Base-by-base conservation (phyloP, 2,329 filamentous ascomycete genomes). In the Thermochaetoides dissita region DNA sequence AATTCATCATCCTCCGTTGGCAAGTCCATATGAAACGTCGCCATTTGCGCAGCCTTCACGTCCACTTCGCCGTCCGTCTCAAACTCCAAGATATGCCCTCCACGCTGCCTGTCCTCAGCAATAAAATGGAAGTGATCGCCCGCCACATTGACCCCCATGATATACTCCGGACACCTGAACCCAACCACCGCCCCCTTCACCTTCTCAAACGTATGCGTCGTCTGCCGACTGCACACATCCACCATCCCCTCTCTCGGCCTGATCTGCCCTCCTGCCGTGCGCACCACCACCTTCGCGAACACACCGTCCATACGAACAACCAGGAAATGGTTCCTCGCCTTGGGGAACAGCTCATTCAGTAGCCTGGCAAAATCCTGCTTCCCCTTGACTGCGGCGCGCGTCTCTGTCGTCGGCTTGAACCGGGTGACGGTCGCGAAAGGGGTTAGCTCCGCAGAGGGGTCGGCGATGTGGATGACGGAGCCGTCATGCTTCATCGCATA, bases 401-500 rank as follows among this genome's bases (percentile, higher is more conserved):
- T 45, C 2, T 33, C 42, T 4, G 39, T 34, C 6, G 52, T 53
- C n/a, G 59, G 51, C 34, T 42, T 39, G 42, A 62, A 59, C 6
- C 49, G 52, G 8, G 58, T 61, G 34, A 60, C 49, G 42, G 55
- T 56, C 34, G 58, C 59, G 39, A 61, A 62, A 8, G 59, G 59
- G 1, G 57, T 53, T 42, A 60, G 48, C 37, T 48, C 53, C 1
- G 47, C 43, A 9, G 43, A 41, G 10, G 53, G 45, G 29, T 51
- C 37, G 34, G 52, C 45, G 43, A 60, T 43, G 32, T 49, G 41
- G 1, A 45, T 42, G 7, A 59, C 51, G 17, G 54, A 51, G 3
- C 57, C 58, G 44, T 62, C 59, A 5, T 53, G 52, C 38, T 59
- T 59, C 58, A 62, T 62, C 41, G 60, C 58, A 46, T 56, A 60